These are phyloP conservation scores for Monilinia aucupariae DNA, from an alignment of 2,329 filamentous ascomycete species.

Conservation along the genomic window DNA sequence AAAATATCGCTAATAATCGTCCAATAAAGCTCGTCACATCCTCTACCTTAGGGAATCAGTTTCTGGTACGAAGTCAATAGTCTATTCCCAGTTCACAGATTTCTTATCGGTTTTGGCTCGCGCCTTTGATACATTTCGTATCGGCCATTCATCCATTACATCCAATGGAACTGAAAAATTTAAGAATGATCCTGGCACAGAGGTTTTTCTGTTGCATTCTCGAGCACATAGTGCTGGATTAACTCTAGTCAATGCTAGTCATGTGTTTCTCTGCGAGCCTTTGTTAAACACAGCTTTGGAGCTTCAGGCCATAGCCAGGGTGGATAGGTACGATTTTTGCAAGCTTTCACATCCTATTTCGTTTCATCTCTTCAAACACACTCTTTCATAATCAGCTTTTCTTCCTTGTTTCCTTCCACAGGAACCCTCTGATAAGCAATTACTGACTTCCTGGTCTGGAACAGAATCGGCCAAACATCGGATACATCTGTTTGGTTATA, in stretches of 20 bases:
- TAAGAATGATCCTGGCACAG: constrained; percentile 64
- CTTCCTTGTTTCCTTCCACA: not conserved
- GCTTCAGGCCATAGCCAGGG: constrained; percentile 88
- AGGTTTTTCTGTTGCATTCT: constrained; percentile 86
- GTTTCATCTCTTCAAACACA: too few relatives aligned
- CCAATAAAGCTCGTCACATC: constrained; percentile 58
- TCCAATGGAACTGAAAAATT: constrained; percentile 68
- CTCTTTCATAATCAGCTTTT: too few relatives aligned
- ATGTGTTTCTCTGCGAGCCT: constrained; percentile 92
- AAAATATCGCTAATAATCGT: not conserved
- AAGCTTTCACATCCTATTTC: too few relatives aligned
- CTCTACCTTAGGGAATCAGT: constrained; percentile 80
- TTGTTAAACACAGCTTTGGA: constrained; percentile 90
- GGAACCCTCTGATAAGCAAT: not conserved
- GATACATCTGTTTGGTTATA: constrained; percentile 95
- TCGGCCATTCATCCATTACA: constrained; percentile 67
- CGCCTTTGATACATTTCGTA: constrained; percentile 66
- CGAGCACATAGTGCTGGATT: constrained; percentile 83
- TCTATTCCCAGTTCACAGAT: constrained; percentile 88
- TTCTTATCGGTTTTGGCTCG: constrained; percentile 69
- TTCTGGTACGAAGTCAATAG: constrained; percentile 80
- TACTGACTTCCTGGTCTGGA: not conserved
- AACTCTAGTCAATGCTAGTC: constrained; percentile 86
- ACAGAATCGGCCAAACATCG: constrained; percentile 55
- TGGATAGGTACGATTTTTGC: constrained; percentile 59